Evolutionary conservation across 345 rosid species (phyloP).

Genomic region (Arabidopsis arenosa): DNA sequence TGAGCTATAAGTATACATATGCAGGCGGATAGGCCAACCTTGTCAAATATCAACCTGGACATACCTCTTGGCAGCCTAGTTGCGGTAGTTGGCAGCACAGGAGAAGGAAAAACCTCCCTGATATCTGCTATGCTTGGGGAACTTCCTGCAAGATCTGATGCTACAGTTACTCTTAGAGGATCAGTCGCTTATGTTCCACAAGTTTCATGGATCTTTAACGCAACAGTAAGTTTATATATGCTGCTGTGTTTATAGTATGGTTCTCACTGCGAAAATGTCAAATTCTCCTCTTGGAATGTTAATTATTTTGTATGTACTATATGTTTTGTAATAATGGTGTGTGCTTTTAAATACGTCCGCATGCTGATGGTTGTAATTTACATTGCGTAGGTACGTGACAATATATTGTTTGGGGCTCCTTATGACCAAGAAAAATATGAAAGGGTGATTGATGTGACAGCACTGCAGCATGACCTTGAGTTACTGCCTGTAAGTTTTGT

Average conservation of each 20-base stretch:
- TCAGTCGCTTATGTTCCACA: constrained; percentile 96
- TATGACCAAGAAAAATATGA: constrained; percentile 77
- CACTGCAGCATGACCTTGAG: constrained; percentile 92
- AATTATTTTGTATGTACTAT: constrained; percentile 3
- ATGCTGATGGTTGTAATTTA: constrained; percentile 20
- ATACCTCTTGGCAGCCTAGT: constrained; percentile 90
- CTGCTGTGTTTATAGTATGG: constrained; percentile 20
- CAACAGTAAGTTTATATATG: constrained; percentile 70
- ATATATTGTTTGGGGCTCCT: constrained; percentile 90
- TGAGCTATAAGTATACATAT: constrained; percentile 19
- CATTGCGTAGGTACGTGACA: constrained; percentile 77
- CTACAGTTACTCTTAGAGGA: constrained; percentile 79
- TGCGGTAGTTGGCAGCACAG: constrained; percentile 96
- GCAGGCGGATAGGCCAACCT: constrained; percentile 89
- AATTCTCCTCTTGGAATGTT: constrained; percentile 4
- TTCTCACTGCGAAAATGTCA: constrained; percentile 16
- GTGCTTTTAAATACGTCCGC: not conserved
- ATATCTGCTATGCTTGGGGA: constrained; percentile 99
- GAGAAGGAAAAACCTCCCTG: constrained; percentile 98
- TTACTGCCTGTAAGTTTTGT: constrained; percentile 78
- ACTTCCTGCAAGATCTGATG: constrained; percentile 77
- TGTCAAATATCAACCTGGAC: constrained; percentile 87
- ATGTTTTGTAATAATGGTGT: constrained; percentile 14
- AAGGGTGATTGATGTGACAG: constrained; percentile 87
- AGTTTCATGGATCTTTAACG: constrained; percentile 99